Base-by-base conservation (phyloP, 1,139 yeast genomes). In the Geotrichum candidum region DNA sequence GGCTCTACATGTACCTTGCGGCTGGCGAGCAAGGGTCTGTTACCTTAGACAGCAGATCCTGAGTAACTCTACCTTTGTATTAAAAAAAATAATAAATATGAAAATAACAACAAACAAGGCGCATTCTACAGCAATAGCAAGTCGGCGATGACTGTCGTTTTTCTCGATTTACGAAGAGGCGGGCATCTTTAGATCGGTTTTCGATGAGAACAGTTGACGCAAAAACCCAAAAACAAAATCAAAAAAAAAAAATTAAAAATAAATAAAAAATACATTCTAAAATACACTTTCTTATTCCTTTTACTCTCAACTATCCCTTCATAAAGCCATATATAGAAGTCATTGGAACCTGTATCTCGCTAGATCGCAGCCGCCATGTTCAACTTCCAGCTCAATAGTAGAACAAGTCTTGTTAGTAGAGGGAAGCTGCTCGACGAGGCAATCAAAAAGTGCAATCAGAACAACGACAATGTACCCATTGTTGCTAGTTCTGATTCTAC, bases 401-500 rank as follows among this genome's bases (percentile, higher is more conserved):
- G 90, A 74, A 88, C 90, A 75, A 90, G 92, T 62, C 88, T 86
- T 73, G 94, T 90, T 66, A 88, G 88, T 74, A 84, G 91, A 63
- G 85, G 90, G 66, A 85, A 86, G 61, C 80, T 92, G 56, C 80
- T 94, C 66, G 89, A 87, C 68, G 79, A 80, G 66, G 80, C 48
- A n/a, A 41, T 41, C 48, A 18, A 41, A 41, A 41, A 41, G 22
- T 41, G 48, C 48, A n/a, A n/a, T 10, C 48, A 41, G 22, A 41
- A 41, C n/a, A n/a, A 41, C 22, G 13, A 18, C 9, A n/a, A 41
- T 41, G 22, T n/a, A 23, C 7, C n/a, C 48, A n/a, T 18, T 7
- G 22, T n/a, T 41, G 48, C 48, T n/a, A n/a, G 48, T 41, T 18
- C 48, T 41, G 48, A 6, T 7, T 4, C 22, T 15, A n/a, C 22